Conservation (phyloP, 805 yeast species). For the Zygoascus bituminiphila region DNA sequence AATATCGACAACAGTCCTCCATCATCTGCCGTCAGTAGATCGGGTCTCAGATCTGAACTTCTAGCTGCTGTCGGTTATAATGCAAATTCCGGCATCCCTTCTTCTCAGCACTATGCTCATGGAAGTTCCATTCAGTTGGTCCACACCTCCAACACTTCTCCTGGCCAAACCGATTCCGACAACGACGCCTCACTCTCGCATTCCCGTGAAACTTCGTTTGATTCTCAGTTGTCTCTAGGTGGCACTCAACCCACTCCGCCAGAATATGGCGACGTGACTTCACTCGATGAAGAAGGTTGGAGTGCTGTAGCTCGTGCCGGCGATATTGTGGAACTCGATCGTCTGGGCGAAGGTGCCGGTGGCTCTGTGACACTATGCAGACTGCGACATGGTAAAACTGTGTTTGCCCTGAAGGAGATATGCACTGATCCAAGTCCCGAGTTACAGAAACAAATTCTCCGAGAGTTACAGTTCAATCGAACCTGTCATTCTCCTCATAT, state of each 20-base stretch:
- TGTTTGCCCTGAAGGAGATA: conserved; percentile 79
- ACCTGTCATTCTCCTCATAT: conserved; percentile 76
- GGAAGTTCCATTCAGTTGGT: conserved; percentile 2
- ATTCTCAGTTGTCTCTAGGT: background rate
- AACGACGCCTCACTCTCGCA: background rate
- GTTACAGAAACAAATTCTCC: conserved; percentile 77
- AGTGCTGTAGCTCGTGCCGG: conserved; percentile 46
- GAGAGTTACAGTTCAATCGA: conserved; percentile 85
- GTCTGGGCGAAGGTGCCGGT: conserved; percentile 90
- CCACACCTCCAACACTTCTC: conserved; percentile 1
- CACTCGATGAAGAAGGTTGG: conserved; percentile 73
- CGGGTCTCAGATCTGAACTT: conserved; percentile 20
- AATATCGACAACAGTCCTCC: conserved; percentile 5
- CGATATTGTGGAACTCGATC: conserved; percentile 58
- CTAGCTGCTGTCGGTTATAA: conserved; percentile 19
- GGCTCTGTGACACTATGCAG: conserved; percentile 81
- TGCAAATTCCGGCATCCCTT: no score
- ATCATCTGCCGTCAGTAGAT: conserved; percentile 10
- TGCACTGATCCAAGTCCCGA: conserved; percentile 76
- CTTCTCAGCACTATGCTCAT: no score
- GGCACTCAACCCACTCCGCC: background rate
- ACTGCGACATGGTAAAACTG: conserved; percentile 45
- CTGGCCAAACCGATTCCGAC: background rate
- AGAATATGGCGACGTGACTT: conserved; percentile 23
- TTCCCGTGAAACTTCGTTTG: background rate